Evolutionary conservation across 2,329 filamentous ascomycete species (phyloP).

Genomic region (Sarocladium kiliense): DNA sequence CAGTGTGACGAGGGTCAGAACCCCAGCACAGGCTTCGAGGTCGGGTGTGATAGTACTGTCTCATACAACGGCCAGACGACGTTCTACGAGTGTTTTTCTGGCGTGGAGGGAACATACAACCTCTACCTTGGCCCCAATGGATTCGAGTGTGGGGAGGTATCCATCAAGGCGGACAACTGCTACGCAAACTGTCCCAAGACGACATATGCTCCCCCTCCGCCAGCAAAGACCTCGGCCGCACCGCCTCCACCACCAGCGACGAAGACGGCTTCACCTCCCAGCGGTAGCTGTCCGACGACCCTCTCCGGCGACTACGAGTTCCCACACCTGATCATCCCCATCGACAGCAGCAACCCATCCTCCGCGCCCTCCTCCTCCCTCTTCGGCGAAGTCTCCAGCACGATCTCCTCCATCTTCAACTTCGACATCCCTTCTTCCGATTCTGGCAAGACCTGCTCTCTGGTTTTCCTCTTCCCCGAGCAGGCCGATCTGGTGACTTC

Average conservation of each 20-base stretch:
- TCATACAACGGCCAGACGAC: constrained; percentile 42
- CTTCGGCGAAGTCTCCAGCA: constrained; percentile 49
- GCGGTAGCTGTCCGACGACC: constrained; percentile 35
- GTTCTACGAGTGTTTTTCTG: constrained; percentile 58
- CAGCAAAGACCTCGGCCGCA: constrained; percentile 5
- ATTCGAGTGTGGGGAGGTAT: constrained; percentile 43
- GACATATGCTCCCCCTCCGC: neutral
- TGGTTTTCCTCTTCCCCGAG: constrained; percentile 61
- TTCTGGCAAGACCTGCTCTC: constrained; percentile 53
- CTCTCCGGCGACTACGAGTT: constrained; percentile 44
- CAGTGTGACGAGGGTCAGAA: constrained; percentile 54
- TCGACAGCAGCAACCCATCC: constrained; percentile 49
- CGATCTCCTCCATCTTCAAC: constrained; percentile 59
- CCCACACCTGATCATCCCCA: constrained; percentile 58
- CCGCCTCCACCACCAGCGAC: neutral
- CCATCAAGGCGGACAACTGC: constrained; percentile 36
- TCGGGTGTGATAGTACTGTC: constrained; percentile 47
- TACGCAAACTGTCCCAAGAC: constrained; percentile 13
- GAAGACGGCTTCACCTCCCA: neutral
- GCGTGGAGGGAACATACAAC: constrained; percentile 46
- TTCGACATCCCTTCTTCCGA: constrained; percentile 57
- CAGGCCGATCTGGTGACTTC: constrained; percentile 54
- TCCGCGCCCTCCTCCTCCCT: constrained; percentile 46
- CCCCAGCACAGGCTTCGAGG: constrained; percentile 49
- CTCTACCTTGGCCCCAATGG: constrained; percentile 41